These are phyloP conservation scores for Bisporella sp. DNA, from an alignment of 2,329 filamentous ascomycete species.

Conservation along the genomic window DNA sequence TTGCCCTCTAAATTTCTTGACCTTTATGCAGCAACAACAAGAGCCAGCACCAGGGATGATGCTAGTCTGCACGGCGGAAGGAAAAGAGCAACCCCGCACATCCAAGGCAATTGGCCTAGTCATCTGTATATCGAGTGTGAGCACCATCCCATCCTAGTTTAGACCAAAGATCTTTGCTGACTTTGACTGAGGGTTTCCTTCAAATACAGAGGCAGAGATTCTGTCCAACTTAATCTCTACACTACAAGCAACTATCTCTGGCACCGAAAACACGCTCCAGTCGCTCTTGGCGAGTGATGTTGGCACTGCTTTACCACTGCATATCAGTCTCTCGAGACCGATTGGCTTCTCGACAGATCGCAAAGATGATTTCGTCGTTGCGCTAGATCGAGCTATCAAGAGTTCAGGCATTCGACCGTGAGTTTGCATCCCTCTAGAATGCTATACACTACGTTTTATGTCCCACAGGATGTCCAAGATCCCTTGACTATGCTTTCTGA, in stretches of 20 bases:
- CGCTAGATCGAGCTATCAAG: slow-evolving; percentile 40
- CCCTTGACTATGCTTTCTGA: no score
- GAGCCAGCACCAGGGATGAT: slow-evolving; percentile 73
- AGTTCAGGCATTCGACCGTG: slow-evolving; percentile 37
- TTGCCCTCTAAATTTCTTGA: slow-evolving; percentile 79
- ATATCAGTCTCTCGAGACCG: slow-evolving; percentile 84
- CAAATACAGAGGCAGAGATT: slow-evolving; percentile 36
- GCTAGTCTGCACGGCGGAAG: slow-evolving; percentile 80
- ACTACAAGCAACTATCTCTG: slow-evolving; percentile 24
- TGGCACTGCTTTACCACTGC: slow-evolving; percentile 70
- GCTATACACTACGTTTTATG: no score
- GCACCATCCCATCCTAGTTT: slow-evolving; percentile 20
- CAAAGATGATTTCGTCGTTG: slow-evolving; percentile 59
- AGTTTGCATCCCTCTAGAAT: slow-evolving; percentile 17
- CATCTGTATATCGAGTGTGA: slow-evolving; percentile 92
- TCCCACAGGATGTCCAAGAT: no score
- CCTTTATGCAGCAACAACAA: slow-evolving; percentile 76
- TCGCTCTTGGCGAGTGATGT: slow-evolving; percentile 73
- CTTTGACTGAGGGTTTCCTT: slow-evolving; percentile 45
- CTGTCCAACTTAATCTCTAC: slow-evolving; percentile 38
- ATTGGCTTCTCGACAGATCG: slow-evolving; percentile 67
- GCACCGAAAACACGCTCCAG: slow-evolving; percentile 39
- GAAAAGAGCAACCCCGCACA: slow-evolving; percentile 73
- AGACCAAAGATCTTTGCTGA: slow-evolving; percentile 12
- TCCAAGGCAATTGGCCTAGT: slow-evolving; percentile 85